Percentiles rank a stretch among this genome's conserved stretches.
phyloP scores from a whole-genome alignment of 805 yeast genomes.

The Candida tibetensis region DNA sequence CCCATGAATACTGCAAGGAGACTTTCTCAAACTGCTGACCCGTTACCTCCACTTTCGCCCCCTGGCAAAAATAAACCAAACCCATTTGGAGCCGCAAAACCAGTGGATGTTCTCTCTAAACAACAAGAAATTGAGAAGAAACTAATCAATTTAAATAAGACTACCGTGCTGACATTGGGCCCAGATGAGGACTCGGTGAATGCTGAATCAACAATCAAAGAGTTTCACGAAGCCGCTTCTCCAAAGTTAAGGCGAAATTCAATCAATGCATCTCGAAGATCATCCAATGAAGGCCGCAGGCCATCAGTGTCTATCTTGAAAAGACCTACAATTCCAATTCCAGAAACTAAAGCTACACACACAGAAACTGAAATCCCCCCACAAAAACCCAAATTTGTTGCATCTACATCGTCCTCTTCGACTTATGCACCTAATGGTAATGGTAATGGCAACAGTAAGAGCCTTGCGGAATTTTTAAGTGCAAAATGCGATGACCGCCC shows the following conservation, averaged over 20 bases:
- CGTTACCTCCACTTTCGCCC: conserved; percentile 13
- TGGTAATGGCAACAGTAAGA: conserved; percentile 22
- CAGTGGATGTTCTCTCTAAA: conserved; percentile 71
- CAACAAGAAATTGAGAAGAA: conserved; percentile 66
- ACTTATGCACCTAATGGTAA: conserved; percentile 11
- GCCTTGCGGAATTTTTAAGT: conserved; percentile 40
- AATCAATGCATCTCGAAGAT: conserved; percentile 4
- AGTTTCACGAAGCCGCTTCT: conserved; percentile 9
- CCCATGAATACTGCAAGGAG: conserved; percentile 3
- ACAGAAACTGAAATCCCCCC: conserved; percentile 1
- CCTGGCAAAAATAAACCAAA: conserved; percentile 45
- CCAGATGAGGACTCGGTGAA: conserved; percentile 51
- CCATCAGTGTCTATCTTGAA: conserved; percentile 19
- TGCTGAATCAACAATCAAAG: conserved; percentile 43
- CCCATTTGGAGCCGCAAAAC: conserved; percentile 85
- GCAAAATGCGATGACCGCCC: conserved; percentile 15
- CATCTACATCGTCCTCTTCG: conserved; percentile 22
- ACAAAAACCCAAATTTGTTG: conserved; percentile 1
- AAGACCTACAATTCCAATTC: conserved; percentile 9
- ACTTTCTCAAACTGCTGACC: conserved; percentile 1
- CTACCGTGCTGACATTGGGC: conserved; percentile 82
- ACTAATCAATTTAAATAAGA: conserved; percentile 82
- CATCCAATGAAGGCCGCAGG: conserved; percentile 13
- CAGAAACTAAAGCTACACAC: conserved; percentile 1
- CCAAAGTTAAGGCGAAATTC: conserved; percentile 9